phyloP scores from a whole-genome alignment of 2,329 filamentous ascomycete genomes.

The Sporothrix globosa region DNA sequence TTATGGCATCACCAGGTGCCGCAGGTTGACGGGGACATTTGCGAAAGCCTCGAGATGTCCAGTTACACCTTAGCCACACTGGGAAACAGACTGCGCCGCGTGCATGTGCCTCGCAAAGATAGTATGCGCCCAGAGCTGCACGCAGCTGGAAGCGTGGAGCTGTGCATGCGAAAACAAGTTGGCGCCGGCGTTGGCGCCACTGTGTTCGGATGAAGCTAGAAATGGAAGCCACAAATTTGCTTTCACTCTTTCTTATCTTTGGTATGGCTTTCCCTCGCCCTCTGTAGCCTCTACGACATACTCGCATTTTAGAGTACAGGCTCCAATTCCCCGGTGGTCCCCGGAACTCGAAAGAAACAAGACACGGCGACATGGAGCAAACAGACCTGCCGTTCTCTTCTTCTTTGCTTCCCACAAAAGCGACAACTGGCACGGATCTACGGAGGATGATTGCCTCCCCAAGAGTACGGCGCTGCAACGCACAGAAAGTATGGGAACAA shows the following conservation, averaged over 20 bases:
- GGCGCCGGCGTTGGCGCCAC: neutral
- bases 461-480: constrained; percentile 13
- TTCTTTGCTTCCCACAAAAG: neutral
- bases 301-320: neutral
- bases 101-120: constrained; percentile 24
- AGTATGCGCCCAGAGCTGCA: constrained; percentile 23
- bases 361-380: neutral
- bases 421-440: neutral
- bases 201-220: neutral
- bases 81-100: constrained; percentile 21
- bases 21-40: neutral
- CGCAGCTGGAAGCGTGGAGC: constrained; percentile 10
- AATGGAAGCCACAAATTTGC: neutral
- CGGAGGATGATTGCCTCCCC: neutral
- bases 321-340: neutral
- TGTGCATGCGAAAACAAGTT: constrained; percentile 9
- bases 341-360: neutral
- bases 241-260: neutral
- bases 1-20: neutral
- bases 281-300: neutral
- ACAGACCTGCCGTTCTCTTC: neutral
- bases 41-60: constrained; percentile 6
- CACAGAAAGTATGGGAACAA: constrained; percentile 18
- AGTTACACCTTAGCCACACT: neutral
- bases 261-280: neutral